Evolutionary conservation across 768 basidiomycete genomes (phyloP), one percentile per base, ranked within the genome.

Genomic region (Boletus patriciae): DNA sequence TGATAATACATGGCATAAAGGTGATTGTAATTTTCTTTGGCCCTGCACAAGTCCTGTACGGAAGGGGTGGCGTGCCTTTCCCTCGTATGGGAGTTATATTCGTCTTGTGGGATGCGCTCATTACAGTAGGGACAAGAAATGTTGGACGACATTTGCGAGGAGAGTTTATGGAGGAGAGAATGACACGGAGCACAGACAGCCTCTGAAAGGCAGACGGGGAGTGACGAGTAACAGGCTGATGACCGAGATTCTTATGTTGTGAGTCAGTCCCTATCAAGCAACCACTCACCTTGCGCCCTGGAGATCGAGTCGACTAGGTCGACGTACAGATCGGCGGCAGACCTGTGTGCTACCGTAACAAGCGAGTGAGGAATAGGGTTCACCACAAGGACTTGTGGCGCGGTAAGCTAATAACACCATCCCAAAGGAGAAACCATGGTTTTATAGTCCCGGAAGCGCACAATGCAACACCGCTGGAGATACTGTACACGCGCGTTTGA

Each of bases 81-180:
- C 25, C 15, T 43, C 0, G 58, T 23, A n/a, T 70, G 67, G 8
- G 34, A 0, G 52, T 61, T 58, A 38, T 51, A 51, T 5, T 55
- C 29, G 34, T 15, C 13, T 33, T 60, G 61, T 3, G 31, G 48
- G 11, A 69, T 9, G 34, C 12, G 12, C 31, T 43, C 40, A 0
- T 52, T 19, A n/a, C 67, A 70, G 37, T 63, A 61, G 37, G 1
- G 0, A 40, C 67, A 69, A 10, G 16, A 2, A 46, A 68, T 10
- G 37, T 31, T 49, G 29, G 23, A 12, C 63, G 27, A 6, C 27
- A 31, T 31, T 31, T 15, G n/a, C 25, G 27, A 29, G 8, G 21
- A 2, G 18, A 3, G 27, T 12, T 25, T 55, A 41, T 43, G 21
- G 8, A 6, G 15, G 18, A 6, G 50, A 61, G 13, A 38, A 29